phyloP scores from a whole-genome alignment of 2,329 filamentous ascomycete genomes.

The Trichoderma citrinoviride region DNA sequence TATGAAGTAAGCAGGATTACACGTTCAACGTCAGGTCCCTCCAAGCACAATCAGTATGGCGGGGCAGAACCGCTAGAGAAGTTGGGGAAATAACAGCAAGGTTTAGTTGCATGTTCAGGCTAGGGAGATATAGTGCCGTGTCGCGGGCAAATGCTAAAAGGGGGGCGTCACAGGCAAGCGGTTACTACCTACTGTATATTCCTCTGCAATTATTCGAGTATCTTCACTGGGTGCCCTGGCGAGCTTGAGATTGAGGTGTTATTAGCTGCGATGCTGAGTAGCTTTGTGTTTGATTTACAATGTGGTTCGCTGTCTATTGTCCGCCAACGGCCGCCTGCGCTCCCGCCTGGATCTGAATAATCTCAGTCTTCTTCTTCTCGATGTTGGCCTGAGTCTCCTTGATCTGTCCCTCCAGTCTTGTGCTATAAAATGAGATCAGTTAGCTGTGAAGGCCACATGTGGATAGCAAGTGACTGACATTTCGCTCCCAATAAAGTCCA shows the following conservation, averaged over 20 bases:
- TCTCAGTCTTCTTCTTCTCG: slow-evolving; percentile 58
- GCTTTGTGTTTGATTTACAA: not conserved
- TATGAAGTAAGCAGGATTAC: not conserved
- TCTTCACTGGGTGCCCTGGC: not conserved
- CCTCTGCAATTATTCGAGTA: not conserved
- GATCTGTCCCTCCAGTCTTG: slow-evolving; percentile 50
- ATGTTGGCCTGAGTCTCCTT: slow-evolving; percentile 55
- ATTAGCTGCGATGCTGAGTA: not conserved
- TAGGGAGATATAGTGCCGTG: not conserved
- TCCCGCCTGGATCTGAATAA: slow-evolving; percentile 54
- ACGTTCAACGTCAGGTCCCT: slow-evolving; percentile 9
- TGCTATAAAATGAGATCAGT: slow-evolving; percentile 26
- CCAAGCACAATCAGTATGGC: slow-evolving; percentile 11
- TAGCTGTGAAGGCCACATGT: slow-evolving; percentile 19
- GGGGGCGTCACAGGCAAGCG: not conserved
- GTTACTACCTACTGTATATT: not conserved
- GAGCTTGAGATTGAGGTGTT: not conserved
- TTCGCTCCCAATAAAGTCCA: slow-evolving; percentile 92
- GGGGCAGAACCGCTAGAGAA: slow-evolving; percentile 6
- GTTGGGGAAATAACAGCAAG: not conserved
- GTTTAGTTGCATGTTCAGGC: slow-evolving; percentile 14
- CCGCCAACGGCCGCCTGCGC: slow-evolving; percentile 43
- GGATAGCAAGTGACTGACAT: slow-evolving; percentile 60
- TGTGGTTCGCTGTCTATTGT: slow-evolving; percentile 25
- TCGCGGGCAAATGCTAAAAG: not conserved